phyloP scores from a whole-genome alignment of 148 eudicot genomes.

The Cornus kousa region DNA sequence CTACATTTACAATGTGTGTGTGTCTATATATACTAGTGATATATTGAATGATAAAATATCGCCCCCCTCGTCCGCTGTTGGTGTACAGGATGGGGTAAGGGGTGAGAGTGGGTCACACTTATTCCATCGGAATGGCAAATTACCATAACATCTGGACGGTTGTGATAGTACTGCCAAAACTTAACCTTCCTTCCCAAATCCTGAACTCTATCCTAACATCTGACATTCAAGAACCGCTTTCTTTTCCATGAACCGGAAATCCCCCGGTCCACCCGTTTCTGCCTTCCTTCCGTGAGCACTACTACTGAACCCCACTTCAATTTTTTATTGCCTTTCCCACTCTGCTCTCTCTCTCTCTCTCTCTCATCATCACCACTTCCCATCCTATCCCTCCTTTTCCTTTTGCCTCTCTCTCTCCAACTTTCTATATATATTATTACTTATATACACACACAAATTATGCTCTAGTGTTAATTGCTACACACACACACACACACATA shows the following conservation, averaged over 20 bases:
- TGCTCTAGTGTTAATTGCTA: background rate
- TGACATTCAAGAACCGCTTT: background rate
- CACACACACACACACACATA: conserved; percentile 12
- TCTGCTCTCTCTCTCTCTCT: background rate
- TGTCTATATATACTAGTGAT: too few relatives aligned
- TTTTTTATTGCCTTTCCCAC: conserved; percentile 15
- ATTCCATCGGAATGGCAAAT: background rate
- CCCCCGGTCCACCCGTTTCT: conserved; percentile 22
- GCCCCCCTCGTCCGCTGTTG: conserved; percentile 32
- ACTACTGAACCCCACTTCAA: conserved; percentile 3
- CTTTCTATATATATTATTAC: background rate
- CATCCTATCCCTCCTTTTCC: conserved; percentile 22
- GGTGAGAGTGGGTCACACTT: conserved; percentile 14
- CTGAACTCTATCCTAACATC: background rate
- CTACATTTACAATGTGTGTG: too few relatives aligned
- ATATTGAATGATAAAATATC: background rate
- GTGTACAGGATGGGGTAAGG: conserved; percentile 12
- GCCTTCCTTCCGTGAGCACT: conserved; percentile 22
- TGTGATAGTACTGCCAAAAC: conserved; percentile 5
- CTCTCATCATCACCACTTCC: conserved; percentile 23
- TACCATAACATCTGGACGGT: background rate
- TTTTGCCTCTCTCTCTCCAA: conserved; percentile 19
- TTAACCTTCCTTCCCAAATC: background rate
- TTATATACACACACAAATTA: background rate
- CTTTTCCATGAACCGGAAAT: background rate